Percentiles rank a stretch among this genome's conserved stretches.
These are phyloP conservation scores for Debaryomyces fabryi DNA, from an alignment of 1,139 yeast species.

Conservation along the genomic window DNA sequence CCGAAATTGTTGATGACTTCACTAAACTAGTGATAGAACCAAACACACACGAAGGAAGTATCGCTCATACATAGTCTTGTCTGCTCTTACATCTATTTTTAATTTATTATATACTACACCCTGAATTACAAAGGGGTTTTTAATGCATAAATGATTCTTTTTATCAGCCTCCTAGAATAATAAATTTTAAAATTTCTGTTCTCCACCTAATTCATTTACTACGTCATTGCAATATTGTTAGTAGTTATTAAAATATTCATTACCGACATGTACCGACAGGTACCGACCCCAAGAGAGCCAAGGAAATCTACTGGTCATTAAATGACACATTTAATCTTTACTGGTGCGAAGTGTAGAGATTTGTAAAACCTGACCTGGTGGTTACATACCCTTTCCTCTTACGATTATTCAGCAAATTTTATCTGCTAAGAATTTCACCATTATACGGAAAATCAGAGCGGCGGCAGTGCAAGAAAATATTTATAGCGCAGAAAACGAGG, in stretches of 20 bases:
- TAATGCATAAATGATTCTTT: neutral
- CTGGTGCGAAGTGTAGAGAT: too few relatives aligned
- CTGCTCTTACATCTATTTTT: neutral
- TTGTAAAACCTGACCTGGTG: neutral
- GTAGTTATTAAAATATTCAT: too few relatives aligned
- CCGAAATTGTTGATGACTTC: slow-evolving; percentile 28
- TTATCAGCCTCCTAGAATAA: neutral
- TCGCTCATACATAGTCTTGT: neutral
- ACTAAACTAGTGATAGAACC: slow-evolving; percentile 28
- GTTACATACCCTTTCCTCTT: neutral
- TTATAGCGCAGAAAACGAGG: neutral
- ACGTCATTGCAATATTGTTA: neutral
- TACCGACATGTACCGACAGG: too few relatives aligned
- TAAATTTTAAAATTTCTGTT: neutral
- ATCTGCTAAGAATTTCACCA: neutral
- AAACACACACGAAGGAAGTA: slow-evolving; percentile 12
- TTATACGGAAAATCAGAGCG: neutral
- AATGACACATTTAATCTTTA: too few relatives aligned
- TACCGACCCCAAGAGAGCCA: neutral
- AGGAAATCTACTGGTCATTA: neutral
- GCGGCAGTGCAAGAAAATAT: slow-evolving; percentile 8
- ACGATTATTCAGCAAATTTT: neutral
- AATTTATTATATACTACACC: neutral
- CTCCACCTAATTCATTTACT: neutral
- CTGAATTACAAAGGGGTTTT: neutral